A percentile compares a stretch with the other conserved stretches of the same genome.
Conservation (phyloP, 139 green algal species). For the Tetradesmus lagerheimii region DNA sequence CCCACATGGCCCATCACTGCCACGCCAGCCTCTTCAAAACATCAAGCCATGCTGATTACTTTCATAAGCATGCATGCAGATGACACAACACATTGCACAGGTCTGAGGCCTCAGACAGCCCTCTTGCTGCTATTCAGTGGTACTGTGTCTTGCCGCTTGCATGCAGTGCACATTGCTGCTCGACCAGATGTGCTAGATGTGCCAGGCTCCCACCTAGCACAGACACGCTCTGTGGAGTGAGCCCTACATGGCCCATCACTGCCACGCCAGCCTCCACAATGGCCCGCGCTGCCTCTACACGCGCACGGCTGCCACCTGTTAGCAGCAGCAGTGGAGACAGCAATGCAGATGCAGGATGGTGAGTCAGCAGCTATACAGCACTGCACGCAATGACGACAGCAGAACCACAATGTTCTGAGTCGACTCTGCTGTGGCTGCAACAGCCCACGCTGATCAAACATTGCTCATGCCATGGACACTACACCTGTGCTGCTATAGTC, state of each 20-base stretch:
- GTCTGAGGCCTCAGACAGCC: too few relatives aligned
- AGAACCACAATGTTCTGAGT: too few relatives aligned
- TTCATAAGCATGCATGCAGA: too few relatives aligned
- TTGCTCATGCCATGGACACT: too few relatives aligned
- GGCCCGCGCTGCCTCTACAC: constrained; percentile 78
- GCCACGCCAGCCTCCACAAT: constrained; percentile 95
- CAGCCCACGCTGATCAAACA: too few relatives aligned
- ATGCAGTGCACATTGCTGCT: neutral
- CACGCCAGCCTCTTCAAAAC: constrained; percentile 93
- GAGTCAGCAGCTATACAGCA: neutral
- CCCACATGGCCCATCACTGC: constrained; percentile 99
- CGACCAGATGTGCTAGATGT: neutral
- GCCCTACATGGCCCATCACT: constrained; percentile 98
- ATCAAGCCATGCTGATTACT: too few relatives aligned
- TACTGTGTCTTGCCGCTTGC: too few relatives aligned
- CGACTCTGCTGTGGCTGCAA: too few relatives aligned
- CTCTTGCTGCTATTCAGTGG: too few relatives aligned
- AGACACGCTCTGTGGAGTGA: constrained; percentile 93
- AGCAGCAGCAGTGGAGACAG: neutral
- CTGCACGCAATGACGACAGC: neutral
- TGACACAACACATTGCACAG: too few relatives aligned
- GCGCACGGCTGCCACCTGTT: constrained; percentile 68
- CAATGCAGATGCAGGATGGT: neutral
- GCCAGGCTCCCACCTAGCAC: constrained; percentile 65
- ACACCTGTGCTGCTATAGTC: too few relatives aligned